Conservation (phyloP, 306 rosid genomes). For the Pueraria montana region DNA sequence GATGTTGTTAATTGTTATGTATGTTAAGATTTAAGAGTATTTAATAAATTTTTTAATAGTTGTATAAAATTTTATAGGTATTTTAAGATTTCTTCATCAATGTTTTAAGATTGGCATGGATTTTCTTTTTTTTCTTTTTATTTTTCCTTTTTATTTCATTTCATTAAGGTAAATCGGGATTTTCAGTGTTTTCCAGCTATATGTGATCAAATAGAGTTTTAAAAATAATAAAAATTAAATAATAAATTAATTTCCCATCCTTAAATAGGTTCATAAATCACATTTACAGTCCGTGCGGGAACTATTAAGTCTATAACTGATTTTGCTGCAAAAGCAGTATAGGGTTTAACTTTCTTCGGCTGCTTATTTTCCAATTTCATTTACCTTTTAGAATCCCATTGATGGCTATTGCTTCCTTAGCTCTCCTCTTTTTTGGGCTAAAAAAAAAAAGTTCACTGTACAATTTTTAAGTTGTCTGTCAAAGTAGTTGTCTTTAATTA, state of each 20-base stretch:
- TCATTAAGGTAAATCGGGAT: neutral
- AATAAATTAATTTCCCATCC: neutral
- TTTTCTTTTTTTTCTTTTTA: neutral
- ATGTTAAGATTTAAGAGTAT: neutral
- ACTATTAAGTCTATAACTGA: too few species aligned
- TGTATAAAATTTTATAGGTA: neutral
- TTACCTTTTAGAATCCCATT: neutral
- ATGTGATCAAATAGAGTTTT: neutral
- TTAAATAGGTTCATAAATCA: neutral
- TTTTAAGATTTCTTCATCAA: neutral
- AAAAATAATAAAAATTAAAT: neutral
- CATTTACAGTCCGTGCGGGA: too few species aligned
- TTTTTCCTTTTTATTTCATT: neutral
- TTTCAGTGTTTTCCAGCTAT: constrained; percentile 14
- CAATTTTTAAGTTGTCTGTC: neutral
- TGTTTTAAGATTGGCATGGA: neutral
- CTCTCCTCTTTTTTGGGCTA: too few species aligned
- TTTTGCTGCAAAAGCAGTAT: constrained; percentile 1
- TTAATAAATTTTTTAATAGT: neutral
- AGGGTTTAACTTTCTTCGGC: neutral
- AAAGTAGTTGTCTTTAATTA: neutral
- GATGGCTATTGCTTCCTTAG: too few species aligned
- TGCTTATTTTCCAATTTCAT: constrained; percentile 18
- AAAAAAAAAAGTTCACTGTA: neutral
- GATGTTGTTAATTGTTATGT: neutral